Evolutionary conservation across 257 asterid species (phyloP), one percentile per base, ranked within the genome.

Genomic region (Perilla frutescens): DNA sequence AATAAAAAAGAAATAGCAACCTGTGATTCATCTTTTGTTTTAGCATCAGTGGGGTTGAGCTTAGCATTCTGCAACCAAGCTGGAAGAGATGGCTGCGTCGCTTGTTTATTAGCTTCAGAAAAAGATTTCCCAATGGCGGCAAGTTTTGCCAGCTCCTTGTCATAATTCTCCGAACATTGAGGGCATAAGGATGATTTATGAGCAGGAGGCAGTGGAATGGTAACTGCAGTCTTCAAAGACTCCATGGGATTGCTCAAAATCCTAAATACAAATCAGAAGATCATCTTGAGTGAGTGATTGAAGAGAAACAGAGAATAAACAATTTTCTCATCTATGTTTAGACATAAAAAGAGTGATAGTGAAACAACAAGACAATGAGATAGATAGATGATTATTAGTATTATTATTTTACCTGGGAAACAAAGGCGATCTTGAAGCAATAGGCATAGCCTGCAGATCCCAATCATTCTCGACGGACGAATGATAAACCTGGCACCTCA

Each of bases 401-500:
- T 20, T 20, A 20, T 20, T 20, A 20, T 20, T 20, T 20, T 86
- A 94, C 99, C 97, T 90, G 2, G 96, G 91, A 71, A 89, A 87
- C 84, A 83, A 83, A 31, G 99, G 96, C 68, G 91, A 84, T 80
- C 93, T 86, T 5, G 97, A 77, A 63, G 99, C 84, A 62, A 95
- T 84, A 31, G 98, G 94, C 67, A 95, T 85, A 57, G 96, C 98
- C 78, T 94, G 98, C 65, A 94, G 87, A 86, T 94, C 97, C 99
- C 97, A 94, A 76, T 94, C 98, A 69, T 65, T 86, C 71, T 94
- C 99, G 96, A 94, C 86, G 41, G 96, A 76, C 39, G 97, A 87
- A 88, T 94, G 98, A 94, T 92, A 90, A 72, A 94, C 92, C 53
- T 90, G 98, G 74, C 99, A 91, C 80, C 99, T 88, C 87, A 90